Conservation (phyloP, 148 eudicot genomes). For the Rhododendron vialii region DNA sequence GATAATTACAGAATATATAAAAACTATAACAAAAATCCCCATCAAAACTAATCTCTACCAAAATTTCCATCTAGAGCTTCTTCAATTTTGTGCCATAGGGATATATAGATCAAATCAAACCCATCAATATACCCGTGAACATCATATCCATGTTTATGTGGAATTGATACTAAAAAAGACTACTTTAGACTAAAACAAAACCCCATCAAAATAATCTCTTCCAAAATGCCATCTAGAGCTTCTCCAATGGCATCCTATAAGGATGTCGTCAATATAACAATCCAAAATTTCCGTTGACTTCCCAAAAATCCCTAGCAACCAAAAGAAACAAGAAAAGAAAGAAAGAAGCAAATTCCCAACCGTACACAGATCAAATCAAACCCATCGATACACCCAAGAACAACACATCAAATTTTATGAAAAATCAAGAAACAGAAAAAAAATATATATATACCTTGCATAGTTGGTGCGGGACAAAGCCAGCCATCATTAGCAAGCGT, state of each 20-base stretch:
- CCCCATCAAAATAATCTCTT: not conserved
- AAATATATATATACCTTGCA: conserved; percentile 22
- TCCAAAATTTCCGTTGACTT: not conserved
- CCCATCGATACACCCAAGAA: not conserved
- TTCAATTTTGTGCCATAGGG: not conserved
- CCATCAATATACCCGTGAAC: not conserved
- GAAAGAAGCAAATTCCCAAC: not conserved
- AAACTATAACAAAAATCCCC: not conserved
- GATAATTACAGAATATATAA: not conserved
- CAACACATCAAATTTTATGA: not conserved
- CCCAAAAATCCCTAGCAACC: not conserved
- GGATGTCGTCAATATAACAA: not conserved
- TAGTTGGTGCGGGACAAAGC: conserved; percentile 29
- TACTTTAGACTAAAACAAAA: not conserved
- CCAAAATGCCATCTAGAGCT: not conserved
- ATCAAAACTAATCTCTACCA: not conserved
- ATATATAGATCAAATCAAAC: not conserved
- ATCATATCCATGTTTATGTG: not conserved
- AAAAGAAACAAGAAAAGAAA: not conserved
- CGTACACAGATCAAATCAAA: not conserved
- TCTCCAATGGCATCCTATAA: not conserved
- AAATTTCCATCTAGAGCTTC: not conserved
- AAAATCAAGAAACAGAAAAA: not conserved
- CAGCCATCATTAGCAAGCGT: conserved; percentile 42
- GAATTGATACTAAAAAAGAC: not conserved